Percentiles rank a stretch among this genome's conserved stretches.
Evolutionary conservation across 441 rosid species (phyloP).

Genomic region (Geranium incanum): DNA sequence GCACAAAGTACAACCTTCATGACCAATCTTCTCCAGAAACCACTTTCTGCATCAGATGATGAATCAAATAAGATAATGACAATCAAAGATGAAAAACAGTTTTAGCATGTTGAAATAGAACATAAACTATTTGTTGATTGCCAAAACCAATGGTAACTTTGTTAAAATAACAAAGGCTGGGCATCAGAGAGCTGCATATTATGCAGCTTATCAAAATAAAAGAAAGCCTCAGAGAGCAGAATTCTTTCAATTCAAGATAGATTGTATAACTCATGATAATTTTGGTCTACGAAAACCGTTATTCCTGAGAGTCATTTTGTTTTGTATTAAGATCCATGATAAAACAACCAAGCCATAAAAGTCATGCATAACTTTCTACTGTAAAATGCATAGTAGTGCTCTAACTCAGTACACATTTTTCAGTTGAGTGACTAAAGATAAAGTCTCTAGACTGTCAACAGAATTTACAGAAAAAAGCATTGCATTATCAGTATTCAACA

Average conservation of each 20-base stretch:
- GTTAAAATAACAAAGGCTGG: neutral
- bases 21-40: conserved; percentile 86
- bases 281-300: neutral
- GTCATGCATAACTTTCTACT: neutral
- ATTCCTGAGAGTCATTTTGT: neutral
- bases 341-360: no score
- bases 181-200: neutral
- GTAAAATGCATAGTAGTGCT: neutral
- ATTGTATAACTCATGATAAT: neutral
- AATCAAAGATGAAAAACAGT: neutral
- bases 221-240: neutral
- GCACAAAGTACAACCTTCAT: conserved; percentile 51
- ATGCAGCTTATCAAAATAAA: neutral
- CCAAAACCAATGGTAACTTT: neutral
- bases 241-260: neutral
- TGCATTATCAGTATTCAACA: neutral
- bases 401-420: neutral
- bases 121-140: neutral
- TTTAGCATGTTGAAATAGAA: neutral
- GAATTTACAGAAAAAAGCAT: neutral
- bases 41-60: conserved; percentile 61
- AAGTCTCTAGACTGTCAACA: neutral
- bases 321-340: neutral
- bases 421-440: no score
- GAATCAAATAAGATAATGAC: conserved; percentile 16